Conservation (phyloP, 176 grass and related monocot genomes). For the Eragrostis curvula region DNA sequence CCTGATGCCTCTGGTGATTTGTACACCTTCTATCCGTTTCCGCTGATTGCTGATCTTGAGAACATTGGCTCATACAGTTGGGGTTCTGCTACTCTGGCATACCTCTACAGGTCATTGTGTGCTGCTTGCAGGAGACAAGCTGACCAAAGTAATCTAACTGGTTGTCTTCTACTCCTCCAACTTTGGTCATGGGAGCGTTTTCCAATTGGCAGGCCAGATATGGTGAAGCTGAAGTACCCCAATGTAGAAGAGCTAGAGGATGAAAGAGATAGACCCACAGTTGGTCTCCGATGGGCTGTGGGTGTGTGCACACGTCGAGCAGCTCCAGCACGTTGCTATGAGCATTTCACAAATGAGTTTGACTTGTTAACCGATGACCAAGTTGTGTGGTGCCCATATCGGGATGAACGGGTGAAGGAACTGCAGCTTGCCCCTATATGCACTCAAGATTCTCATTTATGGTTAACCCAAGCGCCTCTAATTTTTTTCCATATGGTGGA, state of each 20-base stretch:
- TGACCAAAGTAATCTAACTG: conserved; percentile 54
- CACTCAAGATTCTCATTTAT: conserved; percentile 47
- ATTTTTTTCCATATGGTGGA: conserved; percentile 53
- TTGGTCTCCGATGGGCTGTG: conserved; percentile 50
- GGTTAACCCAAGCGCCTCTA: conserved; percentile 49
- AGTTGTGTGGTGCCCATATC: conserved; percentile 51
- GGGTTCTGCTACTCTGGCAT: conserved; percentile 54
- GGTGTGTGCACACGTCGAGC: conserved; percentile 33
- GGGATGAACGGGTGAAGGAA: conserved; percentile 32
- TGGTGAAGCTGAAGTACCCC: conserved; percentile 46
- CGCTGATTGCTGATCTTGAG: conserved; percentile 45
- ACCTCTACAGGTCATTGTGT: conserved; percentile 55
- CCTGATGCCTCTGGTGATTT: conserved; percentile 52
- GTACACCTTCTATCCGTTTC: conserved; percentile 43
- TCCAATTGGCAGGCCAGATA: conserved; percentile 48
- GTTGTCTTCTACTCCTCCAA: conserved; percentile 52
- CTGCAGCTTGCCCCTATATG: conserved; percentile 51
- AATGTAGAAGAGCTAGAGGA: conserved; percentile 48
- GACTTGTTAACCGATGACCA: conserved; percentile 50
- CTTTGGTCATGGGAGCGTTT: conserved; percentile 55
- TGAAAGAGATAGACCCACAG: conserved; percentile 49
- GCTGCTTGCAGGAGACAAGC: conserved; percentile 51
- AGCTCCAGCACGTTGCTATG: conserved; percentile 55
- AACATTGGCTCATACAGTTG: conserved; percentile 53
- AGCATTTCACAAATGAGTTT: conserved; percentile 56